These are phyloP conservation scores for Mentha longifolia DNA, from an alignment of 257 asterid species.

Conservation along the genomic window DNA sequence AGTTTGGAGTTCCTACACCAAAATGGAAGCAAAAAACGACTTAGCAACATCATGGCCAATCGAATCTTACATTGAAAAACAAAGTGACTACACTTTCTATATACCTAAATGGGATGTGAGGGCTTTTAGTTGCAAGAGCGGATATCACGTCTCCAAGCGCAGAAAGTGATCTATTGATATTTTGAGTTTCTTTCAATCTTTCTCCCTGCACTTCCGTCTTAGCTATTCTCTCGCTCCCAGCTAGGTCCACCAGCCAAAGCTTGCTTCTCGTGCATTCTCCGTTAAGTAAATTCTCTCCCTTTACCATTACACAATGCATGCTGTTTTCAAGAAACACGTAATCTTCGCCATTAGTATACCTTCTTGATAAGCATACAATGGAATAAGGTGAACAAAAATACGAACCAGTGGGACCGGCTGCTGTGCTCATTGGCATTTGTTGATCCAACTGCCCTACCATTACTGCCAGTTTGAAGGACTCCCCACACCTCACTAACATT, in stretches of 20 bases:
- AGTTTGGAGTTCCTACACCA: constrained; percentile 88
- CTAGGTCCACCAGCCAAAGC: constrained; percentile 91
- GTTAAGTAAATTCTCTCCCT: constrained; percentile 76
- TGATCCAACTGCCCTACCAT: constrained; percentile 87
- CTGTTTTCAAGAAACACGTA: constrained; percentile 43
- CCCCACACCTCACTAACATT: constrained; percentile 90
- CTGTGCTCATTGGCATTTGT: constrained; percentile 92
- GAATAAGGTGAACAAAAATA: constrained; percentile 9
- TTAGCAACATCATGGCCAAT: constrained; percentile 19
- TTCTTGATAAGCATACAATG: not conserved
- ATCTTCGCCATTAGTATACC: constrained; percentile 28
- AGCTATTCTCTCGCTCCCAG: constrained; percentile 96
- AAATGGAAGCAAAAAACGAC: constrained; percentile 5
- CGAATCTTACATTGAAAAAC: not conserved
- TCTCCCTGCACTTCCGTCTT: constrained; percentile 95
- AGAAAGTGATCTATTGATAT: constrained; percentile 88
- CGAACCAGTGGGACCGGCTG: constrained; percentile 96
- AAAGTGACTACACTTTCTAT: not conserved
- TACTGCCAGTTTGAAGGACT: constrained; percentile 80
- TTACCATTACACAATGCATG: constrained; percentile 96
- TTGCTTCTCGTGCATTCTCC: constrained; percentile 96
- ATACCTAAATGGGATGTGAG: constrained; percentile 90
- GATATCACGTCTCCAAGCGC: constrained; percentile 98
- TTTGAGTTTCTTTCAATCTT: constrained; percentile 89
- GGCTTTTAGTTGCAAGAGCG: constrained; percentile 85